These are phyloP conservation scores for Oryza meyeriana DNA, from an alignment of 176 grass and related monocot genomes.

Conservation along the genomic window DNA sequence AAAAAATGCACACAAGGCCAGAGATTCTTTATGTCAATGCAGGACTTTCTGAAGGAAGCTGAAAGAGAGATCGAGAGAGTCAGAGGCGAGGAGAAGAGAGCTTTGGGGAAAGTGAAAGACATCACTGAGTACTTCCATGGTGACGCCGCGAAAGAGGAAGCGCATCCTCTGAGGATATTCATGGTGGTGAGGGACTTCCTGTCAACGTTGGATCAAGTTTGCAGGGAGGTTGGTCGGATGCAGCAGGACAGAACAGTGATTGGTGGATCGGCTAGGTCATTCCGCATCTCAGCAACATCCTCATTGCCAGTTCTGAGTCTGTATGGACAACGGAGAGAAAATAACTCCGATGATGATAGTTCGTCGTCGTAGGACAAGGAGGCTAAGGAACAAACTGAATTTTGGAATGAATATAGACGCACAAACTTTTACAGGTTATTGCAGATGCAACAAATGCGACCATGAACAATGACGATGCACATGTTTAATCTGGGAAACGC, in stretches of 20 bases:
- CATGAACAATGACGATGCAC: slow-evolving; percentile 13
- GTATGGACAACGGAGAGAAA: slow-evolving; percentile 46
- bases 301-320: slow-evolving; percentile 61
- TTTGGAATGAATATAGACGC: slow-evolving; percentile 24
- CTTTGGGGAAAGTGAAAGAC: slow-evolving; percentile 69
- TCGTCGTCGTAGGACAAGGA: slow-evolving; percentile 49
- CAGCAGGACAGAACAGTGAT: slow-evolving; percentile 79
- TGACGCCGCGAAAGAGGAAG: slow-evolving; percentile 70
- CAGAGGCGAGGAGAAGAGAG: slow-evolving; percentile 62
- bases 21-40: slow-evolving; percentile 78
- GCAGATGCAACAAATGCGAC: slow-evolving; percentile 21
- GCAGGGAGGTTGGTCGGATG: slow-evolving; percentile 86
- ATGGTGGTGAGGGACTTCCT: slow-evolving; percentile 98
- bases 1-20: slow-evolving; percentile 66
- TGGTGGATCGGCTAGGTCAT: slow-evolving; percentile 81
- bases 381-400: slow-evolving; percentile 10
- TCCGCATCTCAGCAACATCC: slow-evolving; percentile 59
- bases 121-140: slow-evolving; percentile 94
- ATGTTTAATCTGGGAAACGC: slow-evolving; percentile 2
- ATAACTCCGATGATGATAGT: slow-evolving; percentile 72
- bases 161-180: slow-evolving; percentile 91
- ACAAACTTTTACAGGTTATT: background rate
- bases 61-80: slow-evolving; percentile 70
- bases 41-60: slow-evolving; percentile 69
- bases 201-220: slow-evolving; percentile 81